phyloP scores from a whole-genome alignment of 2,329 filamentous ascomycete species.

The Fusarium pilosicola region DNA sequence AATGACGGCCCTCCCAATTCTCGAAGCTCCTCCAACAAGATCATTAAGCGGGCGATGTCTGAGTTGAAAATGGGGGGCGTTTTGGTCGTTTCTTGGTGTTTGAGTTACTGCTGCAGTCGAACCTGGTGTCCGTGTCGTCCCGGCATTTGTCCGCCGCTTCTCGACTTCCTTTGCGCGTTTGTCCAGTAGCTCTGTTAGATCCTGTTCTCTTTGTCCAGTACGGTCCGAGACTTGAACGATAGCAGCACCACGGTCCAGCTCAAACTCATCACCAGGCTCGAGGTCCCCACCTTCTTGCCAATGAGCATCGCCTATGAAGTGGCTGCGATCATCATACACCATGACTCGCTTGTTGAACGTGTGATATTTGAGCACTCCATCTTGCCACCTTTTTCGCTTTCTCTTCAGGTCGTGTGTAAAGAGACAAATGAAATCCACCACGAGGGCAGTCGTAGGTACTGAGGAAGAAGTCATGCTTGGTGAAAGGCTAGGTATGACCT shows the following conservation, averaged over 20 bases:
- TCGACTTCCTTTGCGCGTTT: constrained; percentile 71
- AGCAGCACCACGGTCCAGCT: constrained; percentile 77
- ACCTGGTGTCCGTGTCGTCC: constrained; percentile 50
- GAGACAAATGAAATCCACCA: constrained; percentile 85
- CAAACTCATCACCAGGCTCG: constrained; percentile 83
- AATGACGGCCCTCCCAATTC: constrained; percentile 48
- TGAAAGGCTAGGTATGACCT: background rate
- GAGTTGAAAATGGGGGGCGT: constrained; percentile 49
- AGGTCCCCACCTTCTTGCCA: constrained; percentile 77
- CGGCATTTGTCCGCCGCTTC: constrained; percentile 57
- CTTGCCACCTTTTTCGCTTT: constrained; percentile 94
- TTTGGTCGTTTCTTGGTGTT: constrained; percentile 33
- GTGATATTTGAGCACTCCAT: constrained; percentile 88
- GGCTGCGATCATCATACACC: constrained; percentile 85
- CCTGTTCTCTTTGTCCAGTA: constrained; percentile 78
- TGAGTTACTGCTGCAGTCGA: constrained; percentile 36
- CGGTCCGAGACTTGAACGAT: constrained; percentile 84
- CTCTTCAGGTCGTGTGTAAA: constrained; percentile 86
- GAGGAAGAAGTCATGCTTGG: constrained; percentile 28
- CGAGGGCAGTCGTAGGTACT: constrained; percentile 66
- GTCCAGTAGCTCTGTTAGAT: constrained; percentile 79
- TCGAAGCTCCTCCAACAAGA: constrained; percentile 46
- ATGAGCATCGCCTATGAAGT: constrained; percentile 86
- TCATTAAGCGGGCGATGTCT: constrained; percentile 57
- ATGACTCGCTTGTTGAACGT: constrained; percentile 91